A percentile compares a stretch with the other conserved stretches of the same genome.
These are phyloP conservation scores for Neofusicoccum kwambonambiense DNA, from an alignment of 2,329 filamentous ascomycete genomes.

Conservation along the genomic window DNA sequence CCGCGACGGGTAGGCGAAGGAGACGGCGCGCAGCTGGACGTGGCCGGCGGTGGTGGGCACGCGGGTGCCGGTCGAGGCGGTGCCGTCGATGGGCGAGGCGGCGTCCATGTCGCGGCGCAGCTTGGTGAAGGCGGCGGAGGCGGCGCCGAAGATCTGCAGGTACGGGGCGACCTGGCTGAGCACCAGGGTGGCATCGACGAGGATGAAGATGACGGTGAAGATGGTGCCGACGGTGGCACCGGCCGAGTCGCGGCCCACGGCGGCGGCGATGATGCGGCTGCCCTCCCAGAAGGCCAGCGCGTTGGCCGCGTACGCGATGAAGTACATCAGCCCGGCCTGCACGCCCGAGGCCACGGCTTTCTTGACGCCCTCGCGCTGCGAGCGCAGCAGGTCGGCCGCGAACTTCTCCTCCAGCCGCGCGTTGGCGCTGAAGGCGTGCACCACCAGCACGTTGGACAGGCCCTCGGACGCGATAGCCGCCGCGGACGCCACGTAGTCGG, in stretches of 20 bases:
- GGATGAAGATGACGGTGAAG: conserved; percentile 56
- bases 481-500: conserved; percentile 55
- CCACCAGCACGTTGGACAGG: conserved; percentile 59
- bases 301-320: conserved; percentile 66
- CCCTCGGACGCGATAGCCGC: conserved; percentile 64
- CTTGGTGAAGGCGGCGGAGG: conserved; percentile 56
- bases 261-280: conserved; percentile 53
- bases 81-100: conserved; percentile 39
- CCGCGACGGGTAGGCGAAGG: conserved; percentile 43
- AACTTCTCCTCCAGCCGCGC: conserved; percentile 61
- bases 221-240: conserved; percentile 46
- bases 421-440: conserved; percentile 63
- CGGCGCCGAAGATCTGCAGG: conserved; percentile 51
- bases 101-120: conserved; percentile 59
- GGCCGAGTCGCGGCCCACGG: conserved; percentile 32
- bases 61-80: conserved; percentile 43
- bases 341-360: conserved; percentile 58
- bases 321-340: conserved; percentile 63
- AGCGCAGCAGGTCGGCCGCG: conserved; percentile 49
- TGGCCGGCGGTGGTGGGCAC: conserved; percentile 34
- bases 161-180: conserved; percentile 48
- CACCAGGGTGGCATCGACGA: conserved; percentile 53
- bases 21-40: conserved; percentile 33
- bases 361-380: conserved; percentile 55
- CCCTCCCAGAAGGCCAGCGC: conserved; percentile 69